Percentiles rank a stretch among this genome's conserved stretches.
phyloP scores from a whole-genome alignment of 2,329 filamentous ascomycete species.

The Xylaria sp. region DNA sequence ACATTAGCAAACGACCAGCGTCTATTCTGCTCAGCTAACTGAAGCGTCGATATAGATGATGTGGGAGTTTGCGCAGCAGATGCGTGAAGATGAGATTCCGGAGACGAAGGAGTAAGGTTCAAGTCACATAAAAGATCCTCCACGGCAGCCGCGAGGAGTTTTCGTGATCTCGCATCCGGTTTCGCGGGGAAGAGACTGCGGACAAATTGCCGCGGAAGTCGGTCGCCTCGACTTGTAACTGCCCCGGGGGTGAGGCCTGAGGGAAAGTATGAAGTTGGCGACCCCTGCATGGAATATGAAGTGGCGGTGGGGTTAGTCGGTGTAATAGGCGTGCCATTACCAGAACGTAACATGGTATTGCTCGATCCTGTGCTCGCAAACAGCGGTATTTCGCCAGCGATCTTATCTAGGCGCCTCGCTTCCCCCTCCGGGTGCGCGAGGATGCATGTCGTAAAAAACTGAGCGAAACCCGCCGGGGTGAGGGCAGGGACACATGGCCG shows the following conservation, averaged over 20 bases:
- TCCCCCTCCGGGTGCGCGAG: conserved; percentile 81
- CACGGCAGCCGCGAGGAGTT: conserved; percentile 70
- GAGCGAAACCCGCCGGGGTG: conserved; percentile 73
- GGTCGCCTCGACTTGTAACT: conserved; percentile 69
- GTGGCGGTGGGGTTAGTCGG: conserved; percentile 5
- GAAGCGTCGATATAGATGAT: conserved; percentile 6
- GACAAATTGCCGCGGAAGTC: conserved; percentile 82
- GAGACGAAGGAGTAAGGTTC: conserved; percentile 20
- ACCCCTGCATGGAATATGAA: conserved; percentile 46
- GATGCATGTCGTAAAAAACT: conserved; percentile 78
- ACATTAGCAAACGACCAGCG: conserved; percentile 27
- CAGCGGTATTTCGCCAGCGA: conserved; percentile 77
- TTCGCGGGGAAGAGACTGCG: conserved; percentile 74
- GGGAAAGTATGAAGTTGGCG: conserved; percentile 6
- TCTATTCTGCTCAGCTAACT: conserved; percentile 22
- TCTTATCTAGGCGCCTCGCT: conserved; percentile 73
- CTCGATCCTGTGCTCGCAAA: conserved; percentile 49
- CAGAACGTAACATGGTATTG: not conserved
- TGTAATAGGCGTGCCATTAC: not conserved
- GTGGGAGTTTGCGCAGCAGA: not conserved
- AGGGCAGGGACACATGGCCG: conserved; percentile 71
- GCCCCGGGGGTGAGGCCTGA: not conserved
- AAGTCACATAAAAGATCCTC: conserved; percentile 52
- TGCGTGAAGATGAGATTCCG: conserved; percentile 2
- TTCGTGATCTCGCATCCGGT: conserved; percentile 66